Evolutionary conservation across 2,329 filamentous ascomycete genomes (phyloP).

Genomic region (Aspergillus latus): DNA sequence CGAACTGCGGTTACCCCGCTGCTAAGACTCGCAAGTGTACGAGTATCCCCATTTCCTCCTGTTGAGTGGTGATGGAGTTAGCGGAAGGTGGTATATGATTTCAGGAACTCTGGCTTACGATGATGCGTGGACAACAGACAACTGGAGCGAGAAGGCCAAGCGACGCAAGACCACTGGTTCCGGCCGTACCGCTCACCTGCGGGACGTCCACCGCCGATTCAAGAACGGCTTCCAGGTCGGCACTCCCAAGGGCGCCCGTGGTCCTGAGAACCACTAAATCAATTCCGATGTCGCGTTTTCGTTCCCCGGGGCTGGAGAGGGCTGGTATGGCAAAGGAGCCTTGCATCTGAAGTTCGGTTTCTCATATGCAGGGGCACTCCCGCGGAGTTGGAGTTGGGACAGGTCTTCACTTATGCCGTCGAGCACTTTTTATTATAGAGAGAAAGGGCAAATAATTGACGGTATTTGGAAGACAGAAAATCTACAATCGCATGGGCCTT

Average conservation of each 20-base stretch:
- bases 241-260: conserved; percentile 78
- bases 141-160: conserved; percentile 99
- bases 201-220: conserved; percentile 88
- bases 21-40: conserved; percentile 99
- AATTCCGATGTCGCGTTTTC: conserved; percentile 39
- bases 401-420: conserved; percentile 32
- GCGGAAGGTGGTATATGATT: conserved; percentile 3
- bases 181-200: conserved; percentile 93
- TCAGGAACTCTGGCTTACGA: conserved; percentile 29
- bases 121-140: conserved; percentile 62
- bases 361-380: conserved; percentile 33
- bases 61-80: neutral
- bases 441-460: conserved; percentile 23
- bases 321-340: conserved; percentile 40
- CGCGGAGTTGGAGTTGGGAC: conserved; percentile 39
- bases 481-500: conserved; percentile 28
- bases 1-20: conserved; percentile 92
- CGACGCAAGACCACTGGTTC: conserved; percentile 98
- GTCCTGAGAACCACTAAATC: conserved; percentile 53
- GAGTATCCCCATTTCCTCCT: conserved; percentile 38
- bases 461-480: conserved; percentile 29
- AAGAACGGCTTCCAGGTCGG: conserved; percentile 97
- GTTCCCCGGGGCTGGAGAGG: conserved; percentile 40
- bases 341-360: conserved; percentile 38
- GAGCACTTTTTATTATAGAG: conserved; percentile 31